phyloP scores from a whole-genome alignment of 2,329 filamentous ascomycete genomes.

The Diaporthe humulicola region DNA sequence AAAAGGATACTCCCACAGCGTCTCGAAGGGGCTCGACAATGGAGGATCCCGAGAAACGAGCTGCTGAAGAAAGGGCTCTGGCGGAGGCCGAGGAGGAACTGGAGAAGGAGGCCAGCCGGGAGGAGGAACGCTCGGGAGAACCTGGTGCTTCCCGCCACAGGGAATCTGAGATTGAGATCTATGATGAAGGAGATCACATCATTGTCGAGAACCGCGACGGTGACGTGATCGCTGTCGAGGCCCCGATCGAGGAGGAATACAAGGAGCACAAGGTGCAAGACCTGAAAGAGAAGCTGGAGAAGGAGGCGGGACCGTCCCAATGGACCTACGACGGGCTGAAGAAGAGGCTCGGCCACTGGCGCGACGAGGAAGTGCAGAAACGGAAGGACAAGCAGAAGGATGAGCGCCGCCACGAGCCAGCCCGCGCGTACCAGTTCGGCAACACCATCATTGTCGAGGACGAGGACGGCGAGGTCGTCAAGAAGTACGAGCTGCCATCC shows the following conservation, averaged over 20 bases:
- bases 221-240: slow-evolving; percentile 81
- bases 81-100: slow-evolving; percentile 43
- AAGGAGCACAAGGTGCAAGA: slow-evolving; percentile 42
- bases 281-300: slow-evolving; percentile 50
- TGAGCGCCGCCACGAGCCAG: slow-evolving; percentile 74
- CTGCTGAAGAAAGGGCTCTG: slow-evolving; percentile 44
- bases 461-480: slow-evolving; percentile 87
- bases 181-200: slow-evolving; percentile 83
- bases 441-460: slow-evolving; percentile 92
- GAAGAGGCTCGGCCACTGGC: slow-evolving; percentile 64
- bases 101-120: slow-evolving; percentile 44
- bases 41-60: slow-evolving; percentile 45
- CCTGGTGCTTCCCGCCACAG: not conserved
- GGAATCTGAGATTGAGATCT: slow-evolving; percentile 71
- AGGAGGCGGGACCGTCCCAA: slow-evolving; percentile 49
- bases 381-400: slow-evolving; percentile 71
- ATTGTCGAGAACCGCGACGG: slow-evolving; percentile 89
- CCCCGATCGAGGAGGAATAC: slow-evolving; percentile 46
- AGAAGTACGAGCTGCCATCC: slow-evolving; percentile 81
- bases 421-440: slow-evolving; percentile 87
- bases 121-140: slow-evolving; percentile 1
- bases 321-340: slow-evolving; percentile 63
- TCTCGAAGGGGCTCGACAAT: slow-evolving; percentile 39
- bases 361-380: slow-evolving; percentile 72
- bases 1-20: slow-evolving; percentile 44